Conservation (phyloP, 2,329 filamentous ascomycete species). For the Aspergillus japonicus region DNA sequence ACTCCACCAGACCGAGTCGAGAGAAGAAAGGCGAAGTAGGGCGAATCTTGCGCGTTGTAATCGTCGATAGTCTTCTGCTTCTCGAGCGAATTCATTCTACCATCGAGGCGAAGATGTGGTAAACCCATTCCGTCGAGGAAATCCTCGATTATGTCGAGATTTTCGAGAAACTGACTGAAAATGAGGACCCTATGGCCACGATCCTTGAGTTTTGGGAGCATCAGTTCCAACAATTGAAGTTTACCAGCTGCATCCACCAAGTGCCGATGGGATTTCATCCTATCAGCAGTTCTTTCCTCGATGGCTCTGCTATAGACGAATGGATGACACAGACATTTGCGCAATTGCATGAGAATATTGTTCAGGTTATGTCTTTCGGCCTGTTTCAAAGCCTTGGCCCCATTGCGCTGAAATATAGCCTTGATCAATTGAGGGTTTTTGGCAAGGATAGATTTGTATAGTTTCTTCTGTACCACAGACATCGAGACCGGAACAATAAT, state of each 20-base stretch:
- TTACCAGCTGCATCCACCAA: conserved; percentile 90
- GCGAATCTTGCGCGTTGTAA: conserved; percentile 82
- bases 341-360: conserved; percentile 93
- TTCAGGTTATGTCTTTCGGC: conserved; percentile 77
- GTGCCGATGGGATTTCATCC: conserved; percentile 68
- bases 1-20: conserved; percentile 95
- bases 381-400: conserved; percentile 57
- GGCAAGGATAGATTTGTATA: conserved; percentile 89
- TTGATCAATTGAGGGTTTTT: conserved; percentile 88
- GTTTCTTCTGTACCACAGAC: conserved; percentile 87
- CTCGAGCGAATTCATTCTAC: conserved; percentile 73
- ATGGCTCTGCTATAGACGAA: conserved; percentile 91
- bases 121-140: conserved; percentile 76
- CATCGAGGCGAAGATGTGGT: conserved; percentile 77
- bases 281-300: conserved; percentile 71
- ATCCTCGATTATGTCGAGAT: conserved; percentile 88
- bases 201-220: conserved; percentile 83
- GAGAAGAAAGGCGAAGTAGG: conserved; percentile 83
- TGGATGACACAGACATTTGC: conserved; percentile 92
- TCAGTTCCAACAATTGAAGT: conserved; percentile 75
- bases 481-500: conserved; percentile 96
- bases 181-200: conserved; percentile 87
- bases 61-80: conserved; percentile 94
- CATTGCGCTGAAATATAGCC: conserved; percentile 71
- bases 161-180: conserved; percentile 89